Evolutionary conservation across 805 yeast species (phyloP).

Genomic region (Spathaspora arborariae): DNA sequence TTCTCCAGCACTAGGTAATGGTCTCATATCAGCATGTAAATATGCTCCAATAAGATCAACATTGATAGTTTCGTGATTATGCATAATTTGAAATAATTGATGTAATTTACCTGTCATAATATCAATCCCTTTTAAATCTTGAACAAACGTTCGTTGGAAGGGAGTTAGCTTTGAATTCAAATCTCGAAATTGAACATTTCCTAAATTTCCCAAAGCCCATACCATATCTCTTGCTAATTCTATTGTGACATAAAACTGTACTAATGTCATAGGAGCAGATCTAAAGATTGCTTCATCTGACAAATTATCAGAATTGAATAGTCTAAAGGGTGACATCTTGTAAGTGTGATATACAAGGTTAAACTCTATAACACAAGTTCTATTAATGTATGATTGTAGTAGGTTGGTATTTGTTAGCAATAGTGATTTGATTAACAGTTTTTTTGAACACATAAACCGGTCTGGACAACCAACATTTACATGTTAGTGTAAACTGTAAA

Average conservation of each 20-base stretch:
- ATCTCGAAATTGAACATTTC: slow-evolving; percentile 42
- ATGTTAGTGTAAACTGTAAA: too few relatives aligned
- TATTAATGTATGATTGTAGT: neutral
- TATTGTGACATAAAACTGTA: slow-evolving; percentile 45
- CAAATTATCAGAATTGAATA: neutral
- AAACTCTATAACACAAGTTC: too few relatives aligned
- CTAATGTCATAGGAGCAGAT: slow-evolving; percentile 47
- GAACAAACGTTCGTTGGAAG: slow-evolving; percentile 44
- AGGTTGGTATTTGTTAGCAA: too few relatives aligned
- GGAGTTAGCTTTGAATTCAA: slow-evolving; percentile 46
- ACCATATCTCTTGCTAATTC: slow-evolving; percentile 44
- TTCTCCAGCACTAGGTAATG: slow-evolving; percentile 35
- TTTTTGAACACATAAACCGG: too few relatives aligned
- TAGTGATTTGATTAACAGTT: too few relatives aligned
- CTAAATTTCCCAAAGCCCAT: slow-evolving; percentile 32
- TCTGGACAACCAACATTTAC: too few relatives aligned
- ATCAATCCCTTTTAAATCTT: slow-evolving; percentile 38
- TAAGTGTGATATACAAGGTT: too few relatives aligned
- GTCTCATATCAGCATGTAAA: slow-evolving; percentile 53
- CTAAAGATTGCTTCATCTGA: slow-evolving; percentile 37
- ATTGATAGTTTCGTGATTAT: slow-evolving; percentile 20
- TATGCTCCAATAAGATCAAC: slow-evolving; percentile 21
- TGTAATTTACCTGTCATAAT: slow-evolving; percentile 26
- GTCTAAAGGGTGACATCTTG: neutral
- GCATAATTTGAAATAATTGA: slow-evolving; percentile 25